Evolutionary conservation across 2,329 filamentous ascomycete species (phyloP).

Genomic region (Neonectria faginata): DNA sequence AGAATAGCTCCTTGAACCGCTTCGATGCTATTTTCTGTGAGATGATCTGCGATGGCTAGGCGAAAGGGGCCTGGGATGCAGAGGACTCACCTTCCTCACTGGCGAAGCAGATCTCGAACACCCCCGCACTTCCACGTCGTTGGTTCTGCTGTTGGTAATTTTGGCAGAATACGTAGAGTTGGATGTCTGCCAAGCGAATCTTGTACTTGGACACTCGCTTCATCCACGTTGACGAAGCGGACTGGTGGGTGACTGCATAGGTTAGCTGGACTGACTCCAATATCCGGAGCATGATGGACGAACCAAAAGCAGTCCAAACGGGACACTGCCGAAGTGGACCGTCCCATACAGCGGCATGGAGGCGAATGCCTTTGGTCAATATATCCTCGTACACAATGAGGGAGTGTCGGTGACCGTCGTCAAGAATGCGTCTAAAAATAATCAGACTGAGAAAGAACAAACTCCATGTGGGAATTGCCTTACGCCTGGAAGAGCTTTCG

Average conservation of each 20-base stretch:
- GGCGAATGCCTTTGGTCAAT: slow-evolving; percentile 60
- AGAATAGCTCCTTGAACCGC: slow-evolving; percentile 58
- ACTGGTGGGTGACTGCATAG: slow-evolving; percentile 64
- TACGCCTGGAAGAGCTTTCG: slow-evolving; percentile 68
- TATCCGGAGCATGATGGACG: slow-evolving; percentile 30
- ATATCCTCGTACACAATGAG: slow-evolving; percentile 66
- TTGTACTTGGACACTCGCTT: slow-evolving; percentile 59
- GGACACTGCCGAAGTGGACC: slow-evolving; percentile 66
- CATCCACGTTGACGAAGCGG: slow-evolving; percentile 62
- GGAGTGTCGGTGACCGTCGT: slow-evolving; percentile 65
- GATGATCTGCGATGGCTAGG: slow-evolving; percentile 11
- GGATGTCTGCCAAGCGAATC: slow-evolving; percentile 65
- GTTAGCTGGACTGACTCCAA: background rate
- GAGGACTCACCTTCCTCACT: slow-evolving; percentile 53
- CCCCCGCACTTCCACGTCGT: slow-evolving; percentile 59
- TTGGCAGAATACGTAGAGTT: slow-evolving; percentile 70
- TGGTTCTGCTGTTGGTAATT: slow-evolving; percentile 65
- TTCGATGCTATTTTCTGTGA: slow-evolving; percentile 39
- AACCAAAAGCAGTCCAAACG: slow-evolving; percentile 74
- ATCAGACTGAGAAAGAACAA: slow-evolving; percentile 18
- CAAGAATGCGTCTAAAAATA: slow-evolving; percentile 62
- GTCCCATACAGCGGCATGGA: slow-evolving; percentile 68
- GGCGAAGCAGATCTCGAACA: slow-evolving; percentile 65
- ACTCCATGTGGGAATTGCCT: slow-evolving; percentile 36
- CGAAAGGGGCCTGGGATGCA: background rate